Conservation (phyloP, 108 stramenopile species). For the Ochromonas danica region DNA sequence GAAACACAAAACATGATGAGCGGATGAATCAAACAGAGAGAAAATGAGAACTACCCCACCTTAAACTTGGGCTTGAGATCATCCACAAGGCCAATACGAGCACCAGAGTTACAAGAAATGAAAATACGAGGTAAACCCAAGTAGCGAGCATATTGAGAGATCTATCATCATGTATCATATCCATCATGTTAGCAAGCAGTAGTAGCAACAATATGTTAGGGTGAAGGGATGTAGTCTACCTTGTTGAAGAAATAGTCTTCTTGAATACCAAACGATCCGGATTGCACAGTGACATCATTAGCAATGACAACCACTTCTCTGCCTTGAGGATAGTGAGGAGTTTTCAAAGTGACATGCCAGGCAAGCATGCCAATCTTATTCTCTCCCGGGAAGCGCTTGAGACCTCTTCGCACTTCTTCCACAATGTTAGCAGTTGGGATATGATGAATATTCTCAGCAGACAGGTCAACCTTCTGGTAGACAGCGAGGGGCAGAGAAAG, state of each 20-base stretch:
- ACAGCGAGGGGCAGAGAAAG: too few species aligned
- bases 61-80: conserved; percentile 92
- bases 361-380: conserved; percentile 97
- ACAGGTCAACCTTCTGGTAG: too few species aligned
- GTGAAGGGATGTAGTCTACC: too few species aligned
- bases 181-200: too few species aligned
- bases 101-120: conserved; percentile 93
- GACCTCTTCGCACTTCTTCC: too few species aligned
- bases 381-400: conserved; percentile 76
- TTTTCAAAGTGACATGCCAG: conserved; percentile 84
- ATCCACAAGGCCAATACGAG: conserved; percentile 94
- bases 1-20: conserved; percentile 67
- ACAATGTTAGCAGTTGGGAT: too few species aligned
- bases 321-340: conserved; percentile 95
- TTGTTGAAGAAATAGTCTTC: conserved; percentile 91
- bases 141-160: conserved; percentile 81
- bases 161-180: too few species aligned
- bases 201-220: too few species aligned
- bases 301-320: conserved; percentile 91
- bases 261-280: conserved; percentile 92
- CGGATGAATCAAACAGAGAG: conserved; percentile 70
- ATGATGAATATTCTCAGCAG: too few species aligned
- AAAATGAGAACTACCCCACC: conserved; percentile 85
- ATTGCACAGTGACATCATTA: conserved; percentile 96
- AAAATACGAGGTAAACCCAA: conserved; percentile 86